These are phyloP conservation scores for Suillus weaverae DNA, from an alignment of 768 basidiomycete genomes.

Conservation along the genomic window DNA sequence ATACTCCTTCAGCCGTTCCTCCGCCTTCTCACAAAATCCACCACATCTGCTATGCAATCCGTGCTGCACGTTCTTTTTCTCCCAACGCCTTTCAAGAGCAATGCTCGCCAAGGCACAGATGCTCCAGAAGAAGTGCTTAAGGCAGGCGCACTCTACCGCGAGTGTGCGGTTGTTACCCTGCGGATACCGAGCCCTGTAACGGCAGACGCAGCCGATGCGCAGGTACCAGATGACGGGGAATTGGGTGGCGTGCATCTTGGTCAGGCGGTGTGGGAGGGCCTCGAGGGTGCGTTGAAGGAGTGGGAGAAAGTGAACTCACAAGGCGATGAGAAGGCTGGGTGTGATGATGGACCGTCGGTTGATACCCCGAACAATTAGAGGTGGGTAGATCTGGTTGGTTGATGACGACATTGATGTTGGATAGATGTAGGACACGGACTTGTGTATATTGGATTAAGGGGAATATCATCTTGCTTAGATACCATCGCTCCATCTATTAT, in stretches of 20 bases:
- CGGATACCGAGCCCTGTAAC: conserved; percentile 33
- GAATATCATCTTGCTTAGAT: not conserved
- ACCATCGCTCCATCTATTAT: no score
- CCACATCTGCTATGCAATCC: conserved; percentile 63
- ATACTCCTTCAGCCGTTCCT: conserved; percentile 65
- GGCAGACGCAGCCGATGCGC: conserved; percentile 33
- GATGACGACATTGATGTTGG: not conserved
- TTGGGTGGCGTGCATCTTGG: conserved; percentile 70
- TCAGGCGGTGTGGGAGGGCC: conserved; percentile 73
- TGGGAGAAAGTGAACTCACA: conserved; percentile 51
- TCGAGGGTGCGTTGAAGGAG: conserved; percentile 61
- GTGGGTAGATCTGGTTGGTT: not conserved
- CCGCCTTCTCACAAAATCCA: conserved; percentile 68
- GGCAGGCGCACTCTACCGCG: conserved; percentile 75
- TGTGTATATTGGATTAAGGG: not conserved
- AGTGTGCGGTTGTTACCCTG: conserved; percentile 65
- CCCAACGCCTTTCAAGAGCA: conserved; percentile 72
- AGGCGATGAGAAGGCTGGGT: conserved; percentile 21
- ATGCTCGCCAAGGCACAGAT: conserved; percentile 29
- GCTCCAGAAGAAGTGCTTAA: conserved; percentile 64
- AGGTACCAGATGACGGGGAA: conserved; percentile 63
- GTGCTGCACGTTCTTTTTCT: conserved; percentile 82
- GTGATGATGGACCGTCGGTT: conserved; percentile 24
- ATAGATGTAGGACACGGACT: not conserved
- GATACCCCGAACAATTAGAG: conserved; percentile 25